phyloP scores from a whole-genome alignment of 306 rosid species.

The Malus orientalis region DNA sequence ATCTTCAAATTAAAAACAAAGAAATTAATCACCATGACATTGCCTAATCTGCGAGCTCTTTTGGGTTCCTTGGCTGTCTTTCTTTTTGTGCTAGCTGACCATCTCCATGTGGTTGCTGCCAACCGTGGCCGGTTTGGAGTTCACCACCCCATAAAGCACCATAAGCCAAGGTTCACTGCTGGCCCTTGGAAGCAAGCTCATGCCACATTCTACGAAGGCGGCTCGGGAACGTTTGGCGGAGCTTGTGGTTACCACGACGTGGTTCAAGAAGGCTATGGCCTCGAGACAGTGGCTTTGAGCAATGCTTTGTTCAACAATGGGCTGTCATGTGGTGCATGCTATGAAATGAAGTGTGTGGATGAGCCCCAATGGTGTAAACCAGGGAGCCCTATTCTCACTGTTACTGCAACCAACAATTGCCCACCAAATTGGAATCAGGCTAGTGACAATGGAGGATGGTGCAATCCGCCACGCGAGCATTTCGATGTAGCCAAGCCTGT shows the following conservation, averaged over 20 bases:
- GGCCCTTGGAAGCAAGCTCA: conserved; percentile 65
- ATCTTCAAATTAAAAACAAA: not conserved
- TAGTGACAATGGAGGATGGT: conserved; percentile 73
- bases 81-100: not conserved
- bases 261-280: conserved; percentile 59
- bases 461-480: conserved; percentile 68
- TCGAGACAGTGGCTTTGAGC: conserved; percentile 60
- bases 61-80: not conserved
- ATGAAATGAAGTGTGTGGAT: conserved; percentile 47
- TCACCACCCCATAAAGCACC: not conserved
- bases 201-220: conserved; percentile 80
- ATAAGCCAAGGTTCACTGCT: conserved; percentile 10
- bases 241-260: conserved; percentile 80
- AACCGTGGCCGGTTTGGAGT: not conserved
- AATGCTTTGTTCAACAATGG: conserved; percentile 53
- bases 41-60: not conserved
- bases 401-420: conserved; percentile 67
- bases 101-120: not conserved
- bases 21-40: not conserved
- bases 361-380: conserved; percentile 45
- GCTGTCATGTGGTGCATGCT: conserved; percentile 65
- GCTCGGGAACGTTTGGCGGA: conserved; percentile 51
- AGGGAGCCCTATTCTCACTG: conserved; percentile 33
- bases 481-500: conserved; percentile 73
- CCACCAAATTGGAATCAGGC: conserved; percentile 42